Evolutionary conservation across 176 grass and related monocot genomes (phyloP).

Genomic region (Dactylis glomerata): DNA sequence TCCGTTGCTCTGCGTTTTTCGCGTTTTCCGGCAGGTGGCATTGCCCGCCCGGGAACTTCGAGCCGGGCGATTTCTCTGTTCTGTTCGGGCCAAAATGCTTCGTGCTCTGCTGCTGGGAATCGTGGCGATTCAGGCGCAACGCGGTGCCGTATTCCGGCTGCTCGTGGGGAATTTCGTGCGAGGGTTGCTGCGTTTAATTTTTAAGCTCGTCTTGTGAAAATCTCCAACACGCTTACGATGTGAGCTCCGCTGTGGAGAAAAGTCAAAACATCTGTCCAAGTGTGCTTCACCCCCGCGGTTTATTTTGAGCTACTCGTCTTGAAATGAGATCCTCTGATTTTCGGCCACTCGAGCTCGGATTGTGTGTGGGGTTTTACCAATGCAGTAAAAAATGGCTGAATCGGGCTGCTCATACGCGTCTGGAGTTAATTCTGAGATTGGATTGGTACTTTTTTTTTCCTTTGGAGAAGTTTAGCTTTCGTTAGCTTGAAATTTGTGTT

Average conservation of each 20-base stretch:
- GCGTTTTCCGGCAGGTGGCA: neutral
- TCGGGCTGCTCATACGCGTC: neutral
- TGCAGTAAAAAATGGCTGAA: neutral
- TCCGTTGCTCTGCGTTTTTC: neutral
- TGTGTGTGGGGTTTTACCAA: neutral
- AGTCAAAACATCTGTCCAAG: neutral
- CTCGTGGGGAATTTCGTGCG: neutral
- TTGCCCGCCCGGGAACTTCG: neutral
- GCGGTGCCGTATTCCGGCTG: neutral
- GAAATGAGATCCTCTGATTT: neutral
- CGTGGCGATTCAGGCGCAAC: neutral
- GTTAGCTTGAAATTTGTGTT: neutral
- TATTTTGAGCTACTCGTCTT: neutral
- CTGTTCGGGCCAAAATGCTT: neutral
- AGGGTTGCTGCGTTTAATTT: neutral
- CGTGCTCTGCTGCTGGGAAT: conserved; percentile 7
- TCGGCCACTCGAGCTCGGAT: neutral
- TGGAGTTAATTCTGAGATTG: neutral
- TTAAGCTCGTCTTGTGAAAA: no score
- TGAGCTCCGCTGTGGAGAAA: neutral
- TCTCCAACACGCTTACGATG: neutral
- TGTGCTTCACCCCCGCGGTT: neutral
- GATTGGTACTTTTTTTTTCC: neutral
- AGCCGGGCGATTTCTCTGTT: neutral
- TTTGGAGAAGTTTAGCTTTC: neutral